Base-by-base conservation (phyloP, 2,329 filamentous ascomycete species). In the Fusarium secorum region DNA sequence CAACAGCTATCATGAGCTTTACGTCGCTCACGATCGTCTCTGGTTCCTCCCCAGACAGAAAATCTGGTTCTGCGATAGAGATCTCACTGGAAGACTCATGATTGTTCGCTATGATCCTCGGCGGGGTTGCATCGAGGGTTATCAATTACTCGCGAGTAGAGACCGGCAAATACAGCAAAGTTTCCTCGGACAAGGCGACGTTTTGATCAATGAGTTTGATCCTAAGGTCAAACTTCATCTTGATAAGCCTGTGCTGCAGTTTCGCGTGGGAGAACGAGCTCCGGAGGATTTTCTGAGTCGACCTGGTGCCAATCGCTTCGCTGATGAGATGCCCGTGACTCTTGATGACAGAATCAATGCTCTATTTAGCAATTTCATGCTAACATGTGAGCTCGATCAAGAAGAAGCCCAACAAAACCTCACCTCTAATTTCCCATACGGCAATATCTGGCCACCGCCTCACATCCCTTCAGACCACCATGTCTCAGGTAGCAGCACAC, bases 11-110 rank as follows among this genome's bases (percentile, higher is more conserved):
- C 88, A 88, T 62, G 86, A 91, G 30, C 87, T 97, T 5, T 97
- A 92, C 78, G 83, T 86, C 44, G 86, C 90, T 24, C 92, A 96
- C 78, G 87, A 96, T 70, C 91, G 91, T 1, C 89, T 91, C 74
- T 98, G 95, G 95, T 97, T 97, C 76, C 84, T 98, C 2, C 86
- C 93, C 0, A 89, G 88, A 55, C 85, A 93, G 77, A 95, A 93
- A 79, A 84, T 98, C 70, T 98, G 95, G 95, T 95, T 97, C 76
- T 88, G 89, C 64, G 93, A 97, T 79, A 86, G 85, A 4, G 87
- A 90, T 33, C 85, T 93, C 51, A 90, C 87, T 4, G 95, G 95
- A 1, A 92, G 91, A 77, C 80, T 97, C 44, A 85, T 97, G 30
- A 77, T 97, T 41, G 86, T 87, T n/a, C 89, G 92, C 17, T 98